phyloP scores from a whole-genome alignment of 768 basidiomycete species.

The Boletus rufocinnamomeus region DNA sequence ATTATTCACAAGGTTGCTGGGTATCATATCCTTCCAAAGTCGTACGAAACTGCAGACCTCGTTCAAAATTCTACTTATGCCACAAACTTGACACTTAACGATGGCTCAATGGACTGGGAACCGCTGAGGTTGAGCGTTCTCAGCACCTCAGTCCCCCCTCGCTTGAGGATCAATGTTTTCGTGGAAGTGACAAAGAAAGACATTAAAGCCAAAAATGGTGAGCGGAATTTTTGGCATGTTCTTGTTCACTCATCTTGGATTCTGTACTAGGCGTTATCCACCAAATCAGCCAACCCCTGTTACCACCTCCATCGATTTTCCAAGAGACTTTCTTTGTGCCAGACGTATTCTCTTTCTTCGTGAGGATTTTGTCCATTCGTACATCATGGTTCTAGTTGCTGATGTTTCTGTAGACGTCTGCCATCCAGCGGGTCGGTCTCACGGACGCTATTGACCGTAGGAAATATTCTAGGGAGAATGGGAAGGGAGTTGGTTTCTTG shows the following conservation, averaged over 20 bases:
- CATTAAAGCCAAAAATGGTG: slow-evolving; percentile 14
- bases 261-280: slow-evolving; percentile 11
- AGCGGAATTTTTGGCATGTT: neutral
- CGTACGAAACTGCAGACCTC: slow-evolving; percentile 46
- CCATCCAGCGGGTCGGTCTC: slow-evolving; percentile 17
- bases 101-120: slow-evolving; percentile 46
- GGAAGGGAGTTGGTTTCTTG: neutral
- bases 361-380: neutral
- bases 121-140: slow-evolving; percentile 47
- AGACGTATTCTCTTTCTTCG: slow-evolving; percentile 17
- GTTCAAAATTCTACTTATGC: slow-evolving; percentile 56
- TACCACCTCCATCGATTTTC: slow-evolving; percentile 16
- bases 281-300: slow-evolving; percentile 15
- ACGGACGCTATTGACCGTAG: slow-evolving; percentile 8
- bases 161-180: slow-evolving; percentile 27
- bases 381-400: neutral
- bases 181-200: slow-evolving; percentile 14
- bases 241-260: neutral
- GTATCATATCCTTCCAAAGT: slow-evolving; percentile 37
- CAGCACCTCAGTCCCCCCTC: slow-evolving; percentile 35
- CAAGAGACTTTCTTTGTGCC: slow-evolving; percentile 14
- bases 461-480: neutral
- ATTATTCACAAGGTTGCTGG: slow-evolving; percentile 55
- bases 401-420: slow-evolving; percentile 12
- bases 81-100: slow-evolving; percentile 44